These are phyloP conservation scores for Plasmopara muralis DNA, from an alignment of 352 stramenopile genomes.

Conservation along the genomic window DNA sequence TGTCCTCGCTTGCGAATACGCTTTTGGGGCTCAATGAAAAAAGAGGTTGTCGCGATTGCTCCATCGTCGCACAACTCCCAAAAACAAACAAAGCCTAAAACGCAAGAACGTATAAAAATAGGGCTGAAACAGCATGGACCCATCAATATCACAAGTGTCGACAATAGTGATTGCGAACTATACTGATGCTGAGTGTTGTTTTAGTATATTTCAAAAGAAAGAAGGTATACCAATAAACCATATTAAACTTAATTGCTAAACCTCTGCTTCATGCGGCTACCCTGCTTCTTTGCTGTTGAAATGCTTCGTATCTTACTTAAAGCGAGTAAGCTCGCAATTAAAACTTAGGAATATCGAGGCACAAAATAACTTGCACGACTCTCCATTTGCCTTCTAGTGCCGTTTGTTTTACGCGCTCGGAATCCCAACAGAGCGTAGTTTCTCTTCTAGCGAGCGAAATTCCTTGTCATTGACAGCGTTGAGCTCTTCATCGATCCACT, in stretches of 20 bases:
- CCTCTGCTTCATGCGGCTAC: too few species aligned
- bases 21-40: conserved; percentile 17
- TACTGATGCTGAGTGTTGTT: conserved; percentile 2
- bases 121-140: conserved; percentile 14
- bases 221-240: too few species aligned
- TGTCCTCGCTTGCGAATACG: conserved; percentile 25
- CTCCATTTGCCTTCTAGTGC: too few species aligned
- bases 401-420: conserved; percentile 47
- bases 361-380: too few species aligned
- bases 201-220: too few species aligned
- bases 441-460: conserved; percentile 77
- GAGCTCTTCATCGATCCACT: conserved; percentile 74
- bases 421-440: conserved; percentile 74
- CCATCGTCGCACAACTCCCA: conserved; percentile 31
- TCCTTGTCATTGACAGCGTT: conserved; percentile 75
- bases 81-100: conserved; percentile 26
- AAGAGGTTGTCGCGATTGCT: conserved; percentile 23
- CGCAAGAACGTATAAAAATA: conserved; percentile 29
- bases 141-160: neutral
- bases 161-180: conserved; percentile 1
- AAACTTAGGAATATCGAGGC: too few species aligned
- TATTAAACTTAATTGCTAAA: too few species aligned
- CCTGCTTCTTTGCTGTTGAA: too few species aligned
- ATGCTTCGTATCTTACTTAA: too few species aligned
- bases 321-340: too few species aligned